phyloP scores from a whole-genome alignment of 1,284 basidiomycete species.

The Ceratobasidium sp. region DNA sequence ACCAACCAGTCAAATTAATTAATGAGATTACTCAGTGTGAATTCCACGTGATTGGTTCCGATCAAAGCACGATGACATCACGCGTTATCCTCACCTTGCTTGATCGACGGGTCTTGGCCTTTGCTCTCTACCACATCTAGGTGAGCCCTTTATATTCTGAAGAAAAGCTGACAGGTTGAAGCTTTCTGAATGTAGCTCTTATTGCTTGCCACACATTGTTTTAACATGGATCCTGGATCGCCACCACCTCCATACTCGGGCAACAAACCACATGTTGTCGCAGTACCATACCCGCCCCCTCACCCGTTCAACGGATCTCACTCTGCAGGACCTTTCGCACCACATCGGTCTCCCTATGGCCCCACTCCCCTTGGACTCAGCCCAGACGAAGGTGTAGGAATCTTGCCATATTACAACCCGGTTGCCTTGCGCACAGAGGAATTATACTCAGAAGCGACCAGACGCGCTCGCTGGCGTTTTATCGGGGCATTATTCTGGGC shows the following conservation, averaged over 20 bases:
- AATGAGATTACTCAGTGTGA: background rate
- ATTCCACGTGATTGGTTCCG: constrained; percentile 16
- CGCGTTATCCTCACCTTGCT: constrained; percentile 6
- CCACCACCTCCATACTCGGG: constrained; percentile 21
- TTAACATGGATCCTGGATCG: constrained; percentile 8
- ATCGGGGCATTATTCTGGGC: constrained; percentile 53
- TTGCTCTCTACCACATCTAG: background rate
- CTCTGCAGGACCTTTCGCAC: background rate
- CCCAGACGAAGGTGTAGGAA: constrained; percentile 15
- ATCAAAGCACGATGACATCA: constrained; percentile 31
- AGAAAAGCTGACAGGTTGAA: background rate
- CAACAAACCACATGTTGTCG: background rate
- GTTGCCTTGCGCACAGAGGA: constrained; percentile 19
- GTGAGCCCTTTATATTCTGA: background rate
- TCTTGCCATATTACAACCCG: constrained; percentile 31
- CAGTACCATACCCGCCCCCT: constrained; percentile 18
- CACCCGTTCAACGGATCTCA: constrained; percentile 32
- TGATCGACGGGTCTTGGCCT: background rate
- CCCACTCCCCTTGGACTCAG: constrained; percentile 21
- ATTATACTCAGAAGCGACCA: constrained; percentile 48
- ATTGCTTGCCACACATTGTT: background rate
- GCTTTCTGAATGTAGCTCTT: background rate
- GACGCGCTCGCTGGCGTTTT: constrained; percentile 57
- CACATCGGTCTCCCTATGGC: constrained; percentile 22
- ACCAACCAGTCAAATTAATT: background rate